Evolutionary conservation across 352 stramenopile species (phyloP).

Genomic region (Globisporangium camurandrum): DNA sequence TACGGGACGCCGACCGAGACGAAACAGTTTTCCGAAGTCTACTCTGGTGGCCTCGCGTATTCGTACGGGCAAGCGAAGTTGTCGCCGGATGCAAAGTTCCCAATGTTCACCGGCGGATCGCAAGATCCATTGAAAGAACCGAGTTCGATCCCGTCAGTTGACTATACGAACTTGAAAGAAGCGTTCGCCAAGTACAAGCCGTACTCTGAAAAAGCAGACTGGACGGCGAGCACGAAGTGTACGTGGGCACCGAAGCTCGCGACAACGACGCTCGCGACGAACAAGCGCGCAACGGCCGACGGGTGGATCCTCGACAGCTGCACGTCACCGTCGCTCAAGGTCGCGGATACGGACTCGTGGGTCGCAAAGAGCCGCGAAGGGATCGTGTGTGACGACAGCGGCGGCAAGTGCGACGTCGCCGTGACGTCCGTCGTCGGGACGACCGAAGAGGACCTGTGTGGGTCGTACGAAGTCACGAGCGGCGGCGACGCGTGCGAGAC

Average conservation of each 20-base stretch:
- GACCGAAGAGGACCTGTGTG: slow-evolving; percentile 74
- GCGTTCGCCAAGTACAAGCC: slow-evolving; percentile 55
- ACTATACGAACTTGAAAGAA: slow-evolving; percentile 73
- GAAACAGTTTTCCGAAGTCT: slow-evolving; percentile 67
- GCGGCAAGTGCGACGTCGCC: slow-evolving; percentile 58
- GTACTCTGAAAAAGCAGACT: slow-evolving; percentile 29
- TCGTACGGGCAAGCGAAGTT: slow-evolving; percentile 84
- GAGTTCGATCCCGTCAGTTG: slow-evolving; percentile 44
- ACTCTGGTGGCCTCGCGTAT: slow-evolving; percentile 76
- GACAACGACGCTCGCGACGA: slow-evolving; percentile 50
- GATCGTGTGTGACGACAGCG: slow-evolving; percentile 53
- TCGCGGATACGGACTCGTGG: slow-evolving; percentile 59
- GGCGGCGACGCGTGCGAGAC: slow-evolving; percentile 58
- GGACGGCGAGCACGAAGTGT: slow-evolving; percentile 54
- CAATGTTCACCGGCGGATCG: slow-evolving; percentile 16
- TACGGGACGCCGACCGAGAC: slow-evolving; percentile 63
- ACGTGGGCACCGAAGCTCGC: slow-evolving; percentile 46
- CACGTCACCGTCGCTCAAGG: slow-evolving; percentile 37
- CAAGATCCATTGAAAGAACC: slow-evolving; percentile 51
- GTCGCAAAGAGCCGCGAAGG: slow-evolving; percentile 63
- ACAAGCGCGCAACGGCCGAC: slow-evolving; percentile 38
- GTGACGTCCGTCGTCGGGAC: slow-evolving; percentile 42
- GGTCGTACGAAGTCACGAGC: slow-evolving; percentile 47
- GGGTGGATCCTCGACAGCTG: slow-evolving; percentile 71
- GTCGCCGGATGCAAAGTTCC: slow-evolving; percentile 28